Conservation (phyloP, 768 basidiomycete genomes). For the Phanerochaete carnosa region DNA sequence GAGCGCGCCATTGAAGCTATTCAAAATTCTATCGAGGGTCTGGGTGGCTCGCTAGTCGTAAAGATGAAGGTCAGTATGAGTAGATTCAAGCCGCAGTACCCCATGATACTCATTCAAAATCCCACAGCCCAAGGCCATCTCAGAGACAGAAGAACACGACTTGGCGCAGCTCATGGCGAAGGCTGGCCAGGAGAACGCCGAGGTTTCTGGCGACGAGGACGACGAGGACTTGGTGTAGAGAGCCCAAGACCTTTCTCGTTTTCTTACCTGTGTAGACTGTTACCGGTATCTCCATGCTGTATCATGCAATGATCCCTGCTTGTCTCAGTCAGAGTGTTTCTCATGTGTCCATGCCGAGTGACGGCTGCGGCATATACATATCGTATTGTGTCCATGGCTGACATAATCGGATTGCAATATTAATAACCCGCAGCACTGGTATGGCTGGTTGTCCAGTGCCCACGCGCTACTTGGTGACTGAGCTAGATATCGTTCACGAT, state of each 20-base stretch:
- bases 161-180: slow-evolving; percentile 96
- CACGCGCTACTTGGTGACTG: too few species aligned
- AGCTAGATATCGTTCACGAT: too few species aligned
- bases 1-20: slow-evolving; percentile 94
- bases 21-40: slow-evolving; percentile 75
- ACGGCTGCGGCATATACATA: too few species aligned
- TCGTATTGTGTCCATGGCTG: too few species aligned
- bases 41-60: slow-evolving; percentile 83
- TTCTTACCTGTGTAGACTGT: neutral
- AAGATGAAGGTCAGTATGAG: slow-evolving; percentile 94
- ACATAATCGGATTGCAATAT: too few species aligned
- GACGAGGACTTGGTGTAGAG: slow-evolving; percentile 51
- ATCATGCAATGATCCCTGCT: slow-evolving; percentile 1
- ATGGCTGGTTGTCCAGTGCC: too few species aligned
- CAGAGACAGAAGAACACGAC: slow-evolving; percentile 96
- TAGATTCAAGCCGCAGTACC: neutral
- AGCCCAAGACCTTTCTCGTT: neutral
- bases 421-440: too few species aligned
- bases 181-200: slow-evolving; percentile 89
- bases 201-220: slow-evolving; percentile 93
- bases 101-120: neutral
- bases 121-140: slow-evolving; percentile 90
- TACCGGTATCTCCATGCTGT: slow-evolving; percentile 1
- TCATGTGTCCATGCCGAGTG: too few species aligned
- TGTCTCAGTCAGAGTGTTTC: slow-evolving; percentile 21